Conservation (phyloP, 129 eudicot species). For the Arctium lappa region DNA sequence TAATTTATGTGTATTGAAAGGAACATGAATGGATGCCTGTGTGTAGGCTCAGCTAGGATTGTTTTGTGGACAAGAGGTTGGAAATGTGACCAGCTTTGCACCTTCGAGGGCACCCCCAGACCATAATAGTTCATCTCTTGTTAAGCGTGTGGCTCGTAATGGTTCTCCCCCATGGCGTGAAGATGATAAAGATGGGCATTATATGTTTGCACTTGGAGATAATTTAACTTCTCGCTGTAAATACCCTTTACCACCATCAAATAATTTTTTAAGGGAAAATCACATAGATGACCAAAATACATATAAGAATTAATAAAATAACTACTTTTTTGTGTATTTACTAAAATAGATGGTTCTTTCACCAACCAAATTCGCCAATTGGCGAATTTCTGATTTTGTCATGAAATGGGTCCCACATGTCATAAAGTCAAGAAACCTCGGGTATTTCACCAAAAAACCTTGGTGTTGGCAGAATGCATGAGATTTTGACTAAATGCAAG, state of each 20-base stretch:
- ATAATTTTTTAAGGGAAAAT: background rate
- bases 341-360: background rate
- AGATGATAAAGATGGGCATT: constrained; percentile 95
- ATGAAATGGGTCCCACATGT: too few species aligned
- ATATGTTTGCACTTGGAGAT: constrained; percentile 82
- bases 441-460: too few species aligned
- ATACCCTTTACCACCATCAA: constrained; percentile 48
- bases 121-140: constrained; percentile 52
- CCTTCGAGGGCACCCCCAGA: constrained; percentile 51
- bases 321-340: too few species aligned
- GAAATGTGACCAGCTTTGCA: constrained; percentile 64
- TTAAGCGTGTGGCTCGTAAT: constrained; percentile 75
- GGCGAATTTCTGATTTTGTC: too few species aligned
- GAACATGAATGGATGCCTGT: constrained; percentile 74
- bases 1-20: constrained; percentile 40
- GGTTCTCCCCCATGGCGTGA: constrained; percentile 91
- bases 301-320: too few species aligned
- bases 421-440: too few species aligned
- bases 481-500: too few species aligned
- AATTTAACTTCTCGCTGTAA: constrained; percentile 94
- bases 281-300: too few species aligned
- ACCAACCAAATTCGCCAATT: too few species aligned
- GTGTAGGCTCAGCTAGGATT: constrained; percentile 99
- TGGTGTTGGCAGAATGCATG: too few species aligned
- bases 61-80: constrained; percentile 82